Base-by-base conservation (phyloP, 768 basidiomycete species). In the Plicaturopsis crispa region DNA sequence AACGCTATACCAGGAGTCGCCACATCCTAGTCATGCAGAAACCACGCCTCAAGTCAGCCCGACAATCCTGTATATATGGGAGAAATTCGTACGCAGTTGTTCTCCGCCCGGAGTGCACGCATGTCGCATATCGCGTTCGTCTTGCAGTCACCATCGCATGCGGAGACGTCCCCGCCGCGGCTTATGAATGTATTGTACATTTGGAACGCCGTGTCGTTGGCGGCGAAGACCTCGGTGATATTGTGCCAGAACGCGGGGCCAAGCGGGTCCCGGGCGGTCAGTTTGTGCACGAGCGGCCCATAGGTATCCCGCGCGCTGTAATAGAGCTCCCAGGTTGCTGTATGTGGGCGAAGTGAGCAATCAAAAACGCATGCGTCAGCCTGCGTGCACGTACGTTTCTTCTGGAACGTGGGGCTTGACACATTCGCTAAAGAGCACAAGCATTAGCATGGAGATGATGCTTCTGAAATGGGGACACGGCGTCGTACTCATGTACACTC, bases 231-330 rank as follows among this genome's bases (percentile, higher is more conserved):
- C 39, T 76, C 75, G 0, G 78, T 79, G 6, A 79, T 61, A 31
- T 57, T 56, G 50, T 80, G 78, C 78, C 78, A 80, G 57, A 80
- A 80, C 6, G 67, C 54, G 2, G 75, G 63, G 18, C 56, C 61
- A 10, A 80, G 60, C 1, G 75, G 50, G 34, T 63, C 54, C 2
- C 41, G 56, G 0, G 62, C 47, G 8, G 53, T 49, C 40, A 69
- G 56, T 0, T 45, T 38, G 20, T 61, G 61, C 10, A 69, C 66
- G 3, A 69, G 60, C 12, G 69, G 53, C 0, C 70, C 71, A 48
- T 78, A 80, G 4, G 63, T 58, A 16, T 62, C 52, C 3, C 78
- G 69, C 1, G 76, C 76, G 24, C 74, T 76, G 55, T 81, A 80
- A 41, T 70, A 70, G 1, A 68, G 61, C 16, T 63, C 45, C 78